Conservation (phyloP, 2,329 filamentous ascomycete genomes). For the Diplodia mutila region DNA sequence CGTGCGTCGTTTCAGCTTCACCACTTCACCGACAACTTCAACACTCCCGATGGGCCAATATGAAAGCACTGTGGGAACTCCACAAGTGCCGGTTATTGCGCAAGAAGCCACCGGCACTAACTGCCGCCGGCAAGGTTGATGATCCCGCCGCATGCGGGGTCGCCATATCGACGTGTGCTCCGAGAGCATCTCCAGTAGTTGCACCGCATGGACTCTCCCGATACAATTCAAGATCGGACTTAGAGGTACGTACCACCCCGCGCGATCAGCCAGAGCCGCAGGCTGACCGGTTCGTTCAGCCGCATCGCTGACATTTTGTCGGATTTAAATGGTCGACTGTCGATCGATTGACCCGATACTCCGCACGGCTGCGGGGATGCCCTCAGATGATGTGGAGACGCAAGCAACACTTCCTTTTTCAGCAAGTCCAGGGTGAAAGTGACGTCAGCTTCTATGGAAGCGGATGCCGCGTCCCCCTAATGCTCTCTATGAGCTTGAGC, state of each 20-base stretch:
- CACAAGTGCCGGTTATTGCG: not conserved
- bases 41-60: not conserved
- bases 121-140: constrained; percentile 7
- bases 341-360: constrained; percentile 18
- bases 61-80: not conserved
- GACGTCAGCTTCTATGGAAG: constrained; percentile 1
- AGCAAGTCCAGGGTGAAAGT: not conserved
- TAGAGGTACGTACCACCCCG: not conserved
- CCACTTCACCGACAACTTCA: not conserved
- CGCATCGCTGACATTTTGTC: constrained; percentile 7
- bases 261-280: not conserved
- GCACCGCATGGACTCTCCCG: not conserved
- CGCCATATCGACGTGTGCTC: not conserved
- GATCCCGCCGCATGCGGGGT: constrained; percentile 16
- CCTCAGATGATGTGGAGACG: constrained; percentile 17
- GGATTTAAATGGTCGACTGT: constrained; percentile 13
- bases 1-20: not conserved
- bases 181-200: no score
- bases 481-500: not conserved
- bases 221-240: not conserved
- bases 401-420: constrained; percentile 1
- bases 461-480: not conserved
- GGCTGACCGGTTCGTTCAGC: not conserved
- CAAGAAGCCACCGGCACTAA: not conserved
- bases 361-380: constrained; percentile 23